phyloP scores from a whole-genome alignment of 1,284 basidiomycete species.

The Athelia sp. region DNA sequence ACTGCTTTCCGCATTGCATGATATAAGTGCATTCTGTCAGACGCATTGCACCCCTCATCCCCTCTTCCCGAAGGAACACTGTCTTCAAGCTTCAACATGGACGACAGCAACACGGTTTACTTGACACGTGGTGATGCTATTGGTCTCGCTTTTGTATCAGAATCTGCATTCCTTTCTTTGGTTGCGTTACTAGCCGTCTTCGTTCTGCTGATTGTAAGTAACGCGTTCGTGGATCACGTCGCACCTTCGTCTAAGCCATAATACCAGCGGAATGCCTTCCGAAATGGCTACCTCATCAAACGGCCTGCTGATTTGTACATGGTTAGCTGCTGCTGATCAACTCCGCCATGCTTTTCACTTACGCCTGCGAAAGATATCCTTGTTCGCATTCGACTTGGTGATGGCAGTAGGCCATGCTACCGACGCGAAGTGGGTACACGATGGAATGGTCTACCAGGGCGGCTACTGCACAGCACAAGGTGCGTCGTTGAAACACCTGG shows the following conservation, averaged over 20 bases:
- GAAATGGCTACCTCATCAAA: neutral
- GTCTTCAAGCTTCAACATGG: too few species aligned
- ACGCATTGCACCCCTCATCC: too few species aligned
- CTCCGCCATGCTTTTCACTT: neutral
- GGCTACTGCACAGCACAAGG: constrained; percentile 10
- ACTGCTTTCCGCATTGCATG: too few species aligned
- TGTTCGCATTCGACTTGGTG: constrained; percentile 8
- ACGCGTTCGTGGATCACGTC: neutral
- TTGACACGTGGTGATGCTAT: neutral
- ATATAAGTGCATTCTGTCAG: too few species aligned
- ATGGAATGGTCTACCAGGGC: constrained; percentile 5
- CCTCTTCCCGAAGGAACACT: too few species aligned
- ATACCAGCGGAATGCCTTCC: neutral
- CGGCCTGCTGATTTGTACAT: neutral
- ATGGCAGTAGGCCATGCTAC: constrained; percentile 6
- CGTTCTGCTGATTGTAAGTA: neutral
- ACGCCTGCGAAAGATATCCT: constrained; percentile 5
- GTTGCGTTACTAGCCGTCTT: neutral
- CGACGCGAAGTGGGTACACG: constrained; percentile 7
- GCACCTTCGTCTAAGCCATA: too few species aligned
- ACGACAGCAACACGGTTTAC: neutral
- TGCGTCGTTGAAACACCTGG: neutral
- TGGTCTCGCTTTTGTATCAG: neutral
- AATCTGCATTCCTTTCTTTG: neutral
- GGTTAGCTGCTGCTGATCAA: neutral